Evolutionary conservation across 768 basidiomycete species (phyloP), one percentile per base, ranked within the genome.

Genomic region (Cystobasidium tubakii): DNA sequence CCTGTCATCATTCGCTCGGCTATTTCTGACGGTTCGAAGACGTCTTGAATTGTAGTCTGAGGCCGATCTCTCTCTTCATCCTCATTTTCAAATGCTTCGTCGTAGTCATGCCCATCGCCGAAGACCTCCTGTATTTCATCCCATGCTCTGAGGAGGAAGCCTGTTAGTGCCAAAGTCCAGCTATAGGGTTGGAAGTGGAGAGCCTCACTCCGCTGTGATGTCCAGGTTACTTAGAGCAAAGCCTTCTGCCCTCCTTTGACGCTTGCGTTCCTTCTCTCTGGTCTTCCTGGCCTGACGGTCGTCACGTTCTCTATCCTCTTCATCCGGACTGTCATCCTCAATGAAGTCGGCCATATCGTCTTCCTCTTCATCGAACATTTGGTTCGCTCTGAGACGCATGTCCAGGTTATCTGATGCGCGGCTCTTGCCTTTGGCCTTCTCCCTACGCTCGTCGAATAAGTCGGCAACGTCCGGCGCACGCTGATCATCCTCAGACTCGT

Each of bases 11-110:
- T 84, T 46, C 90, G 86, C 74, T 88, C 89, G 65, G 87, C 87
- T 79, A 99, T 98, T 83, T 97, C 93, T 13, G 94, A 90, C 0
- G 96, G 96, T 80, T 99, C 96, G 77, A 98, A 99, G 75, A 95
- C 91, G 80, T 96, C 92, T 75, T 89, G 87, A 78, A 91, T 91
- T 79, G 86, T 89, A 85, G 90, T 90, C 66, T 91, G 89, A 10
- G 86, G 83, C 29, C 84, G 84, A 10, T 89, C 87, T 31, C 82
- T 83, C 27, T 82, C 82, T 1, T 85, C 85, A 34, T 94, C 94
- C 4, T 88, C 91, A 15, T 75, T 79, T 57, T 84, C 88, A 55
- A 99, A 81, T 15, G 94, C 94, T 89, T 91, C 94, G 77, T 92
- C 92, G 80, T 95, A 99, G 76, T 98, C 94, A 78, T 89, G 88